Evolutionary conservation across 176 grass and related monocot species (phyloP), one percentile per base, ranked within the genome.

Genomic region (Microstegium vimineum): DNA sequence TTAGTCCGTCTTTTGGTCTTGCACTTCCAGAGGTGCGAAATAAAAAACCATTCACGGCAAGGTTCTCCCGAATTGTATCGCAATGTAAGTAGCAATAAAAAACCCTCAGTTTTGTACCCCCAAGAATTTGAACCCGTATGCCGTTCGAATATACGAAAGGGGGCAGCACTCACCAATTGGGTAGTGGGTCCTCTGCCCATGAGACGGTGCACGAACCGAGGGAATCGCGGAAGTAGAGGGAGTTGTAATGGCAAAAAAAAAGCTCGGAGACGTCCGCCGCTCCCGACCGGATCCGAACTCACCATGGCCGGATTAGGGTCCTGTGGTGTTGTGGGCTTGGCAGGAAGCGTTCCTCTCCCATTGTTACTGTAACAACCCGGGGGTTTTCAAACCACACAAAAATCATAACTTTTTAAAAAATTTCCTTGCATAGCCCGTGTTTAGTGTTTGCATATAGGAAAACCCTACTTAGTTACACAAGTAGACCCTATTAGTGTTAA

Each of bases 171-270:
- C 46, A 82, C 83, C 71, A 22, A 35, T 83, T 52, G 66, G 70
- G 83, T 17, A 83, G 86, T 20, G 88, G 77, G 5, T 83, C 70
- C 6, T 86, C 87, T 10, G 84, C 38, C 92, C 86, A 91, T 71
- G 68, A 87, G 74, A 94, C 84, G 68, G 78, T 84, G 78, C 92
- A 94, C 54, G 89, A 56, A 69, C 84, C 86, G 73, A 94, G 89
- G 63, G 86, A 80, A 28, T 85, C 84, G 56, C 38, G 27, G 87
- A 94, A 94, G 89, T 91, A 94, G 73, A 94, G 89, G 43, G 62
- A 31, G 81, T 89, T 94, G 89, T 94, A 94, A 84, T 91, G 83
- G 81, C 81, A 94, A 78, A 94, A 94, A 78, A 94, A 94, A 38
- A 94, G 84, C 40, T 81, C 63, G 81, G 40, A 62, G 81, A 94